Base-by-base conservation (phyloP, 331 rosid genomes). In the Quercus lobata region DNA sequence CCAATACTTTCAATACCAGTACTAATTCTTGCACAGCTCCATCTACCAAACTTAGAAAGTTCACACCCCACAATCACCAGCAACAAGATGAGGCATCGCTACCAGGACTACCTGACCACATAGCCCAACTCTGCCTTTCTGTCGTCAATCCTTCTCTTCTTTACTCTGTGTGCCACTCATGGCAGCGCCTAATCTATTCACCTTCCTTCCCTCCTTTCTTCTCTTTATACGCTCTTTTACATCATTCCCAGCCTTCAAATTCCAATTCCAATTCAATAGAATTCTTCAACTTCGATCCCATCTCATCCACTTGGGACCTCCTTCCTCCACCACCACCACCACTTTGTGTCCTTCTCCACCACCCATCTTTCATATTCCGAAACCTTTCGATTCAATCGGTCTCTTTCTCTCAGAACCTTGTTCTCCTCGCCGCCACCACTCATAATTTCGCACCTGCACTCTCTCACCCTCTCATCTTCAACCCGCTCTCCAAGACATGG, bases 291-390 rank as follows among this genome's bases (percentile, higher is more conserved):
- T 95, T 86, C 24, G 99, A 95, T 34, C 94, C 99, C 0, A 71
- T 93, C 72, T 87, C 97, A 1, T 30, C 80, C 46, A 29, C 11
- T 0, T 95, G 98, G 99, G 35, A 8, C 0, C 35, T 6, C 6
- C 93, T 92, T 46, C 96, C 97, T 1, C 75, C 83, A 0, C 90
- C 88, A 0, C 91, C 90, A 0, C 82, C 95, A 0, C 87, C 92
- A 0, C 86, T 83, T 60, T 75, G 72, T 22, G 81, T 92, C 9
- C 74, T 86, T 71, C 89, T 89, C 77, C 97, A 83, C 80, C 97
- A 92, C 82, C 98, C 97, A 0, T 90, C 97, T 3, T 94, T 94
- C 90, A 78, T 90, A 34, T 92, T 90, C 74, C 93, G 98, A 1
- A 88, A 66, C 29, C 84, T 92, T 44, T 85, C 98, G 4, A 55